Evolutionary conservation across 768 basidiomycete genomes (phyloP), one percentile per base, ranked within the genome.

Genomic region (Rhizopogon rudus): DNA sequence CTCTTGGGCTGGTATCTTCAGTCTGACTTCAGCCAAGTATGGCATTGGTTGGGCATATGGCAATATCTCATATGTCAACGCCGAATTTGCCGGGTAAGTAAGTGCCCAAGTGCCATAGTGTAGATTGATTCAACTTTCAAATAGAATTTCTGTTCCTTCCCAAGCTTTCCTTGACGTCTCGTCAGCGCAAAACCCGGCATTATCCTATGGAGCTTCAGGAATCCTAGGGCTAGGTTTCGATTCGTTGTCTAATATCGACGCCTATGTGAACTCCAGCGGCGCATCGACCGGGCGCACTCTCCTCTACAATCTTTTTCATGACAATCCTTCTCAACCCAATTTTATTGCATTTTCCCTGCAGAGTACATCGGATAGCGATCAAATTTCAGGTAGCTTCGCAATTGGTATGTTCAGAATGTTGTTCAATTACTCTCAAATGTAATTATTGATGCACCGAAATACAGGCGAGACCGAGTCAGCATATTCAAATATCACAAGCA

Each of bases 41-140:
- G 88, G 86, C 45, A 83, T 88, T 54, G 91, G 91, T 17, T 91
- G 86, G 83, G 88, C 87, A 3, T 73, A 71, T 48, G 91, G 91
- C 5, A 65, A 75, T 57, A 73, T 93, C 31, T 73, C 81, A 3
- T 86, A 80, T 66, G 82, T 85, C 20, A 64, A 80, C 2, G 81
- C 84, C 35, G 70, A 80, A 52, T 92, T 93, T 65, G 82, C 91
- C 17, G 83, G 83, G 88, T 91, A 65, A 60, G 76, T 69, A 25
- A 40, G 5, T 45, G 40, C 14, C 54, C 52, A 17, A 37, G 20
- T 12, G 52, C 42, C 44, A 46, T 59, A 43, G 16, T 6, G 12
- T 5, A 37, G 16, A 37, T 29, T 56, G 29, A 58, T 57, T 37
- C 50, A 10, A 13, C 60, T 48, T 40, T 37, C 6, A 35, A 5